Percentiles rank a stretch among this genome's conserved stretches.
Evolutionary conservation across 768 basidiomycete genomes (phyloP).

Genomic region (Erythrobasidium yunnanense): DNA sequence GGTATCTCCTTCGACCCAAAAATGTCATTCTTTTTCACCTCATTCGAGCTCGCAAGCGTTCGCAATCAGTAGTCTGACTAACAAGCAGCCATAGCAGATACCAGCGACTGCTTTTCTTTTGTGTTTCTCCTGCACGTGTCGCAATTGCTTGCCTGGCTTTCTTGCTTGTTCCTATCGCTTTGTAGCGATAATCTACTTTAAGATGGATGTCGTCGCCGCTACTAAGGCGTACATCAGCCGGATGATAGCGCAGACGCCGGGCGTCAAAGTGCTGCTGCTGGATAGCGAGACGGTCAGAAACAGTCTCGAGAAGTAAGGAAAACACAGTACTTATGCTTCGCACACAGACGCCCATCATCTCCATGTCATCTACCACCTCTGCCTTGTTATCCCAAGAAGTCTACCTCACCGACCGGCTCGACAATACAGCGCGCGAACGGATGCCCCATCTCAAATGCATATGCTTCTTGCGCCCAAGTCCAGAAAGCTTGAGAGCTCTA

Average conservation of each 20-base stretch:
- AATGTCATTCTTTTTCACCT: too few relatives aligned
- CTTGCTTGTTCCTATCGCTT: not conserved
- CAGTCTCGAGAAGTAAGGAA: not conserved
- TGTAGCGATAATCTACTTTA: not conserved
- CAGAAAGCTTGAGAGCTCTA: slow-evolving; percentile 70
- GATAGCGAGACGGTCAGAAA: slow-evolving; percentile 80
- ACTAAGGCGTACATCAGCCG: slow-evolving; percentile 86
- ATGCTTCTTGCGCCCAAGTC: slow-evolving; percentile 74
- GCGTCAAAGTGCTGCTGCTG: slow-evolving; percentile 92
- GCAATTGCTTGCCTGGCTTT: not conserved
- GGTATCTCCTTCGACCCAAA: too few relatives aligned
- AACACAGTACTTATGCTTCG: not conserved
- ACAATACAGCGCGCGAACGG: slow-evolving; percentile 65
- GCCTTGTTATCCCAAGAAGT: slow-evolving; percentile 87
- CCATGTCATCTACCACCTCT: slow-evolving; percentile 85
- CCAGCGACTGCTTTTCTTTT: too few relatives aligned
- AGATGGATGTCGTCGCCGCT: slow-evolving; percentile 91
- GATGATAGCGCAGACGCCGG: slow-evolving; percentile 67
- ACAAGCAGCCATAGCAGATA: too few relatives aligned
- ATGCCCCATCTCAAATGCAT: slow-evolving; percentile 97
- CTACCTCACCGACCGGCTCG: slow-evolving; percentile 93
- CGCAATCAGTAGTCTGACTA: too few relatives aligned
- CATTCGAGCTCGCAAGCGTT: too few relatives aligned
- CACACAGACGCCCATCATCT: slow-evolving; percentile 76
- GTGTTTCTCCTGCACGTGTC: too few relatives aligned